These are phyloP conservation scores for Alternaria alternata DNA, from an alignment of 2,329 filamentous ascomycete species.

Conservation along the genomic window DNA sequence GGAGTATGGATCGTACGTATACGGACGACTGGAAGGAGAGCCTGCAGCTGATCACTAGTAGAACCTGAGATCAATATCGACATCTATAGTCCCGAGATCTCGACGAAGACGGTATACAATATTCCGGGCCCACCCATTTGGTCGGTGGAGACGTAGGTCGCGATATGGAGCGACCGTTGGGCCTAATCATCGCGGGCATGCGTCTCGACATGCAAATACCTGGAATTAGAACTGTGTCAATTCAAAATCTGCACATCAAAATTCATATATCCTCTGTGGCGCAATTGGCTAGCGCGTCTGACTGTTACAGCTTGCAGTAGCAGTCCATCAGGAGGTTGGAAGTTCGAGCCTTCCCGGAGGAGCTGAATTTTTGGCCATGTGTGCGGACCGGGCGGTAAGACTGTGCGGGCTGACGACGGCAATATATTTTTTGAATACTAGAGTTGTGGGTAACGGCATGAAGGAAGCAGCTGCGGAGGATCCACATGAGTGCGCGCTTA, in stretches of 20 bases:
- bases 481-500: background rate
- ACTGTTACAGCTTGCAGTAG: conserved; percentile 58
- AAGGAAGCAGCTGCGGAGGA: background rate
- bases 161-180: background rate
- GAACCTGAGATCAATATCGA: conserved; percentile 45
- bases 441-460: background rate
- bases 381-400: background rate
- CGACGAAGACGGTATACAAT: conserved; percentile 31
- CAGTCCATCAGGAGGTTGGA: conserved; percentile 41
- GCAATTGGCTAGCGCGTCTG: conserved; percentile 68
- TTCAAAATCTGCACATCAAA: background rate
- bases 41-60: conserved; percentile 19
- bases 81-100: conserved; percentile 32
- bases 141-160: conserved; percentile 5
- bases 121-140: conserved; percentile 27
- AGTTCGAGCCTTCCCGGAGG: conserved; percentile 47
- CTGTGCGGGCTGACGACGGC: background rate
- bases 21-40: background rate
- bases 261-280: conserved; percentile 50
- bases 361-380: conserved; percentile 14
- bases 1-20: conserved; percentile 40
- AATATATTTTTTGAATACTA: conserved; percentile 1
- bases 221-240: background rate
- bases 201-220: background rate
- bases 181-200: background rate